Evolutionary conservation across 2,329 filamentous ascomycete genomes (phyloP), one percentile per base, ranked within the genome.

Genomic region (Botrytis elliptica): DNA sequence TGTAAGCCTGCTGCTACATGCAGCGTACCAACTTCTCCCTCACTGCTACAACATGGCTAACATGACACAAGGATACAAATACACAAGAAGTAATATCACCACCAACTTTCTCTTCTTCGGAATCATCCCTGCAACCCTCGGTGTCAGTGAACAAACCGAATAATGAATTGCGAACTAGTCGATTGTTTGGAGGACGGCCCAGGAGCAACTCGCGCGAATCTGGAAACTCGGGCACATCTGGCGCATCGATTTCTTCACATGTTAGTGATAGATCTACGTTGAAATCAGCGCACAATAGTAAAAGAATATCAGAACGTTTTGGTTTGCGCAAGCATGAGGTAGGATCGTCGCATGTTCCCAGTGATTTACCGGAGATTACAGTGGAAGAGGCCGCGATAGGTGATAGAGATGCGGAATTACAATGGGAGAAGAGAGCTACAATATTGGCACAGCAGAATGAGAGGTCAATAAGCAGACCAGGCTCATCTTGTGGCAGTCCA

Each of bases 341-440:
- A 75, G 89, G 87, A 75, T 94, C 93, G 75, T 88, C 90, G 38
- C 91, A 93, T 82, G 88, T 98, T 55, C 95, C 96, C 2, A 83
- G 87, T 71, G 88, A 97, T 83, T 87, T 98, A 70, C 95, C 95
- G 36, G 91, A 91, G 75, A 93, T 97, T 73, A 84, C 86, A 67
- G 64, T 69, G 25, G 71, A 72, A 44, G 49, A 57, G 46, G 81
- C 83, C 76, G 83, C 85, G 79, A 82, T 84, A 76, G 81, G 84
- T 73, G 84, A 85, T 70, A 81, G 77, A 74, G 83, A 84, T 64
- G 80, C 82, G 75, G 92, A 97, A 85, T 89, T 89, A 74, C 88
- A 92, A 83, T 99, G 96, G 96, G 96, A 98, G 86, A 91, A 93
- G 84, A 88, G 95, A 75, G 96, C 96, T 42, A 98, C 95, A n/a